phyloP scores from a whole-genome alignment of 768 basidiomycete genomes.

The Boletus bicolor region DNA sequence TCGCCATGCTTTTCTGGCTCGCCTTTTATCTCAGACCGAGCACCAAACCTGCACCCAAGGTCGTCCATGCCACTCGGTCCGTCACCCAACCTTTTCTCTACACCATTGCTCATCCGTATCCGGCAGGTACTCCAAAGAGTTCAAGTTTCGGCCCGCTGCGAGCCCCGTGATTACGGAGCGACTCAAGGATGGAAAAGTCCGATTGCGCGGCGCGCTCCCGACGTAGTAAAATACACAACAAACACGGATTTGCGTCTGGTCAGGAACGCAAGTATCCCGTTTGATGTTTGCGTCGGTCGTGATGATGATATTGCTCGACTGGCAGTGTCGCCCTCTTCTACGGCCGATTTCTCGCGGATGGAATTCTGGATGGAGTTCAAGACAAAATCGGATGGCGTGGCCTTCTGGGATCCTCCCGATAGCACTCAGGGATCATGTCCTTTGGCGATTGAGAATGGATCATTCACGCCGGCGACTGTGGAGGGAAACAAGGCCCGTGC shows the following conservation, averaged over 20 bases:
- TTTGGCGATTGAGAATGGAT: neutral
- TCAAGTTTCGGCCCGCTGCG: slow-evolving; percentile 80
- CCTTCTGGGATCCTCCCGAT: neutral
- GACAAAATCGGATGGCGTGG: neutral
- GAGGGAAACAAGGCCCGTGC: neutral
- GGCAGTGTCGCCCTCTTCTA: neutral
- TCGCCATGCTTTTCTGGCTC: slow-evolving; percentile 45
- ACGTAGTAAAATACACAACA: neutral
- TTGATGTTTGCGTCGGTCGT: neutral
- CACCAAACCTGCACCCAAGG: slow-evolving; percentile 35
- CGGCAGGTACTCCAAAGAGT: slow-evolving; percentile 75
- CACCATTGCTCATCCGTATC: neutral
- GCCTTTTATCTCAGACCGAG: slow-evolving; percentile 33
- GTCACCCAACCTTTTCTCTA: slow-evolving; percentile 11
- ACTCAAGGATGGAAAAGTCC: slow-evolving; percentile 64
- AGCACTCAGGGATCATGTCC: neutral
- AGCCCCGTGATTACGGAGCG: slow-evolving; percentile 79
- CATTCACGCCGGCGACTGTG: neutral
- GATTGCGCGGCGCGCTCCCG: slow-evolving; percentile 67
- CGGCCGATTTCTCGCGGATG: neutral
- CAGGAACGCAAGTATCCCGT: neutral
- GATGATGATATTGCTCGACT: neutral
- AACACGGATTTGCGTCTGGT: neutral
- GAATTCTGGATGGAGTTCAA: slow-evolving; percentile 13
- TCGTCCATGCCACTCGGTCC: slow-evolving; percentile 65